phyloP scores from a whole-genome alignment of 2,329 filamentous ascomycete genomes.

The Akanthomyces muscarius region DNA sequence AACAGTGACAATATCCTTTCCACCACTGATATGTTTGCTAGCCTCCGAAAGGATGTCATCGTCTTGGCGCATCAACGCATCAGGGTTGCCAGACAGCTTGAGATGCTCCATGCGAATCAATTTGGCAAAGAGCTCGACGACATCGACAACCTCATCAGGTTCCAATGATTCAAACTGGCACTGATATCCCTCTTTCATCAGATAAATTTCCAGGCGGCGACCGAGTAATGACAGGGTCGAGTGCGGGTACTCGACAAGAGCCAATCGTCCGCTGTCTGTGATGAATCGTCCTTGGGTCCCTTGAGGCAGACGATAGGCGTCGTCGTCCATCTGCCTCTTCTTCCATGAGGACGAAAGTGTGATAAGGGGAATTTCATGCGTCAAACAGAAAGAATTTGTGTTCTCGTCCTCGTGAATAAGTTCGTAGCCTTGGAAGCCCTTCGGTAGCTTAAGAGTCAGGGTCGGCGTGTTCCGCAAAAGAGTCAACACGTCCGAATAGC shows the following conservation, averaged over 20 bases:
- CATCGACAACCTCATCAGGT: conserved; percentile 64
- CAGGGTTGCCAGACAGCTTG: conserved; percentile 28
- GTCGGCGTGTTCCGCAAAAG: conserved; percentile 65
- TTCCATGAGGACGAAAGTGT: conserved; percentile 42
- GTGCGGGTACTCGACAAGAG: conserved; percentile 73
- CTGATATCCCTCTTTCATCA: conserved; percentile 52
- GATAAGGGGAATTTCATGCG: conserved; percentile 62
- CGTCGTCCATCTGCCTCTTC: conserved; percentile 41
- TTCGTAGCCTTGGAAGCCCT: conserved; percentile 68
- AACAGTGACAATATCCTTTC: conserved; percentile 73
- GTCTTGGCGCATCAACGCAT: conserved; percentile 33
- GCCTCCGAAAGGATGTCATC: conserved; percentile 51
- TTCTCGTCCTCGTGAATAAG: conserved; percentile 83
- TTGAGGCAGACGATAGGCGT: conserved; percentile 58
- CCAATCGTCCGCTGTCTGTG: conserved; percentile 70
- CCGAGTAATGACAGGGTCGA: conserved; percentile 78
- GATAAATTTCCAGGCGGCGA: conserved; percentile 65
- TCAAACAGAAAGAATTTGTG: conserved; percentile 70
- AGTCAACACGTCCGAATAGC: conserved; percentile 52
- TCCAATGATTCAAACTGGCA: conserved; percentile 51
- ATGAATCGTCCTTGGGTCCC: conserved; percentile 70
- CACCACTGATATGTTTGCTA: conserved; percentile 52
- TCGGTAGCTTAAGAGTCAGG: conserved; percentile 74
- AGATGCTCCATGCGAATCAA: conserved; percentile 55
- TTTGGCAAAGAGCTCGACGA: conserved; percentile 68